phyloP scores from a whole-genome alignment of 352 stramenopile genomes.

The Pythium dissimile region DNA sequence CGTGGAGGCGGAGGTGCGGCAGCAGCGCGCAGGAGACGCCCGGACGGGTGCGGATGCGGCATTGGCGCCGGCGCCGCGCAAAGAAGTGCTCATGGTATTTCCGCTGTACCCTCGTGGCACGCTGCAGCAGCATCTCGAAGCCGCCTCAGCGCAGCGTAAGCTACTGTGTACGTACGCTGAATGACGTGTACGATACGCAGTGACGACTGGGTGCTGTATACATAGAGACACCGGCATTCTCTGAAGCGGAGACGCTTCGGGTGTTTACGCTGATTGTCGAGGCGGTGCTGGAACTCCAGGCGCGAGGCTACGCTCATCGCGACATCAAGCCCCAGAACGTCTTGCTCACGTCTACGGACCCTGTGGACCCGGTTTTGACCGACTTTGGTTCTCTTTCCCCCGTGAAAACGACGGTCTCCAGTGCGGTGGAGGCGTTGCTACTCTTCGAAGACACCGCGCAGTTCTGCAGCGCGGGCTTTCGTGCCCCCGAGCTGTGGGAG shows the following conservation, averaged over 20 bases:
- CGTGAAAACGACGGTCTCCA: conserved; percentile 28
- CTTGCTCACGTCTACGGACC: conserved; percentile 40
- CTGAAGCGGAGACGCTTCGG: conserved; percentile 40
- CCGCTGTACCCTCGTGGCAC: conserved; percentile 47
- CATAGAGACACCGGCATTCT: conserved; percentile 32
- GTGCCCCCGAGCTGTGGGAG: conserved; percentile 90
- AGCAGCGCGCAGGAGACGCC: too few species aligned
- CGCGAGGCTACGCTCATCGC: conserved; percentile 55
- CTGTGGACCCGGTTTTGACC: conserved; percentile 55
- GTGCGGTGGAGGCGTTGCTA: conserved; percentile 36
- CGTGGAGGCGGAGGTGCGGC: conserved; percentile 47
- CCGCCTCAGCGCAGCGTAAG: conserved; percentile 25
- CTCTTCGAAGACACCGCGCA: conserved; percentile 80
- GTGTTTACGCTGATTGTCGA: conserved; percentile 54
- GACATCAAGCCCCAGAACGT: conserved; percentile 81
- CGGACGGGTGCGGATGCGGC: too few species aligned
- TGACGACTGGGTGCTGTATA: neutral
- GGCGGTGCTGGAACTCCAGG: conserved; percentile 57
- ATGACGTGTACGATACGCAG: neutral
- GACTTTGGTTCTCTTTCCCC: conserved; percentile 72
- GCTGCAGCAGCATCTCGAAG: conserved; percentile 52
- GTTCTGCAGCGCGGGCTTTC: conserved; percentile 87
- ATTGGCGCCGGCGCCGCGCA: conserved; percentile 17
- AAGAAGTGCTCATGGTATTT: conserved; percentile 67
- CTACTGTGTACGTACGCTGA: neutral